Evolutionary conservation across 371 early-diverging fungal species (phyloP).

Genomic region (Rhizopus sp.): DNA sequence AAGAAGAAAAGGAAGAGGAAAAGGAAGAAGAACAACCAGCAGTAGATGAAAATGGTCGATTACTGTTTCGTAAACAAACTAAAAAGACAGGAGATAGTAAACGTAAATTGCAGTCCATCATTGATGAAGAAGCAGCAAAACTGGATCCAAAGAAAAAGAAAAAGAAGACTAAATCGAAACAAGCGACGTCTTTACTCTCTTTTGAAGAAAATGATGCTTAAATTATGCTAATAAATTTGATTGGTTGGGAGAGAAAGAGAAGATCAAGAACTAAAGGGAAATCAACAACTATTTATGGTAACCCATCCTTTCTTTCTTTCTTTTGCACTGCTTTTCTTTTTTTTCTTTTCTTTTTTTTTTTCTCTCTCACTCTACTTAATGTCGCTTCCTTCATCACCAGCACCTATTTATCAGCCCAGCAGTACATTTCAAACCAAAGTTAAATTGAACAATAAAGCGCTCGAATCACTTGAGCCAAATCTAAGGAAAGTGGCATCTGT

Average conservation of each 20-base stretch:
- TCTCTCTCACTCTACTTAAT: conserved; percentile 4
- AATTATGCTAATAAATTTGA: neutral
- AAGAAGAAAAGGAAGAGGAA: conserved; percentile 16
- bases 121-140: conserved; percentile 24
- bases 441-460: conserved; percentile 9
- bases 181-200: conserved; percentile 28
- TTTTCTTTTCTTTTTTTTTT: no score
- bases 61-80: conserved; percentile 39
- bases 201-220: conserved; percentile 38
- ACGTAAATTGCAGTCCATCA: conserved; percentile 22
- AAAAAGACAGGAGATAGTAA: conserved; percentile 16
- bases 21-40: conserved; percentile 31
- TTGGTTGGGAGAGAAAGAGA: no score
- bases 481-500: conserved; percentile 52
- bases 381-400: conserved; percentile 24
- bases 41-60: conserved; percentile 43
- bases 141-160: conserved; percentile 29
- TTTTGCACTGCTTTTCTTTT: neutral
- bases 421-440: conserved; percentile 13
- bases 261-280: neutral
- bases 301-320: neutral
- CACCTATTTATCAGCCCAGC: conserved; percentile 26
- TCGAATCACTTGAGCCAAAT: neutral
- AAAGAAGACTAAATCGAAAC: conserved; percentile 29
- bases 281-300: neutral